Evolutionary conservation across 371 early-diverging fungal species (phyloP).

Genomic region (Saksenaea vasiformis): DNA sequence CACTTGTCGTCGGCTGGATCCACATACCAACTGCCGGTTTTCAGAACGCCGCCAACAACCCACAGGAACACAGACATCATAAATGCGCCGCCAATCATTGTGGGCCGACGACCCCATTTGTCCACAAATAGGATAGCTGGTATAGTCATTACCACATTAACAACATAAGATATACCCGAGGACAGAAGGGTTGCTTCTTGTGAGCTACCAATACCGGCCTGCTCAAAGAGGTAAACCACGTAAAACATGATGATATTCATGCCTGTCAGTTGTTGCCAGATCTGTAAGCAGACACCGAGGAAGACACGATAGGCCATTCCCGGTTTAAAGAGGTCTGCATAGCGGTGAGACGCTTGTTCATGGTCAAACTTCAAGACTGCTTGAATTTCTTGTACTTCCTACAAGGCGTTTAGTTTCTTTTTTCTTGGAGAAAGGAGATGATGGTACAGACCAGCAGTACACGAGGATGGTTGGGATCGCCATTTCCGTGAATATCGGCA

Average conservation of each 20-base stretch:
- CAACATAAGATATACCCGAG: conserved; percentile 64
- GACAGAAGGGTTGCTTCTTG: conserved; percentile 54
- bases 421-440: neutral
- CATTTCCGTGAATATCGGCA: conserved; percentile 67
- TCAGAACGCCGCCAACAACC: conserved; percentile 41
- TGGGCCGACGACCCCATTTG: conserved; percentile 63
- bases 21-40: conserved; percentile 24
- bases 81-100: conserved; percentile 46
- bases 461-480: conserved; percentile 49
- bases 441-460: conserved; percentile 25
- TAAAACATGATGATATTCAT: conserved; percentile 78
- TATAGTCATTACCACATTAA: conserved; percentile 68
- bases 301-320: conserved; percentile 61
- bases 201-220: conserved; percentile 52
- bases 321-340: conserved; percentile 63
- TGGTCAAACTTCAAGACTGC: conserved; percentile 69
- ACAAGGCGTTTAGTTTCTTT: conserved; percentile 13
- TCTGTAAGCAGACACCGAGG: conserved; percentile 67
- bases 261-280: conserved; percentile 74
- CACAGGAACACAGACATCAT: conserved; percentile 30
- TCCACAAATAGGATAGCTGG: conserved; percentile 74
- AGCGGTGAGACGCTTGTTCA: conserved; percentile 63
- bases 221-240: conserved; percentile 64
- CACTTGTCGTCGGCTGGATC: conserved; percentile 17
- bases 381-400: conserved; percentile 68